These are phyloP conservation scores for Mortierella sp. DNA, from an alignment of 371 early-diverging fungal genomes.

Conservation along the genomic window DNA sequence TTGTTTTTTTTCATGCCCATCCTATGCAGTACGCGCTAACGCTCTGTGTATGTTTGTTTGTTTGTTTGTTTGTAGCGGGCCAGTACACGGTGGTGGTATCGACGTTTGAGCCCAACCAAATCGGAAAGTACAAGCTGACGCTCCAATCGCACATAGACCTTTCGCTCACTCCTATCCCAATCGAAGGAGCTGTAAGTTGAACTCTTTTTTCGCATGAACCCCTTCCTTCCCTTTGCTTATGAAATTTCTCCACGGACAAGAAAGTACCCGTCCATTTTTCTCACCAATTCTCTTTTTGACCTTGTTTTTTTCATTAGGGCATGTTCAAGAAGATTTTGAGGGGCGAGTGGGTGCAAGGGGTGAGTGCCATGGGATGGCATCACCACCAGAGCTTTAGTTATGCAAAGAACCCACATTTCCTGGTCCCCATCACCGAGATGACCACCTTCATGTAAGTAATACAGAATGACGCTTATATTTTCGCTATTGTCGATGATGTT, in stretches of 20 bases:
- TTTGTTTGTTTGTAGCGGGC: slow-evolving; percentile 62
- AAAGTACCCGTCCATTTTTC: not conserved
- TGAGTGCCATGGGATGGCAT: slow-evolving; percentile 77
- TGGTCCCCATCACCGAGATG: slow-evolving; percentile 71
- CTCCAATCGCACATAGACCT: slow-evolving; percentile 66
- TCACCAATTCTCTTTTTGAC: not conserved
- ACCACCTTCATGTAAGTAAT: slow-evolving; percentile 71
- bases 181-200: slow-evolving; percentile 83
- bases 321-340: slow-evolving; percentile 78
- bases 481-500: no score
- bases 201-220: not conserved
- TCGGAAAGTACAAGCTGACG: slow-evolving; percentile 78
- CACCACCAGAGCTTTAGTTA: slow-evolving; percentile 67
- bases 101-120: slow-evolving; percentile 80
- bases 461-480: not conserved
- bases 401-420: slow-evolving; percentile 77
- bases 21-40: not conserved
- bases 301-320: slow-evolving; percentile 58
- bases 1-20: not conserved
- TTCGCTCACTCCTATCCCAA: slow-evolving; percentile 69
- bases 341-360: slow-evolving; percentile 76
- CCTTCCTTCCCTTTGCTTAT: not conserved
- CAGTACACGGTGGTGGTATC: slow-evolving; percentile 84
- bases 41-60: not conserved
- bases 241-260: not conserved